Evolutionary conservation across 2,329 filamentous ascomycete genomes (phyloP).

Genomic region (Apiospora rasikravindrae): DNA sequence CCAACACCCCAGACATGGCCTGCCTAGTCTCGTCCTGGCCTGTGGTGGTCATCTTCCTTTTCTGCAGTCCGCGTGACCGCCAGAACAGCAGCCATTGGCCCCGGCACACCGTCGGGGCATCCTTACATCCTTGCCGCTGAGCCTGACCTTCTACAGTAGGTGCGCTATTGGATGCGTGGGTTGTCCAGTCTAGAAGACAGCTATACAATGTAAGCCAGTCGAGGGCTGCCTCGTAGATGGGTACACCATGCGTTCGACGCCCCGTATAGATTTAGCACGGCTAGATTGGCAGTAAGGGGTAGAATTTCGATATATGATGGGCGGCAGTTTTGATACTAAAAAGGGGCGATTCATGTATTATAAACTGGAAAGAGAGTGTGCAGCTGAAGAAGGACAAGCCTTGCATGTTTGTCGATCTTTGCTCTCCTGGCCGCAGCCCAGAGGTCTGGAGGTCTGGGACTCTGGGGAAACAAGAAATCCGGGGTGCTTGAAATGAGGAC

Average conservation of each 20-base stretch:
- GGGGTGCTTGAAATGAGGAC: constrained; percentile 14
- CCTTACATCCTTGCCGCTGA: not conserved
- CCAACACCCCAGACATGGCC: not conserved
- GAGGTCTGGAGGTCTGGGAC: not conserved
- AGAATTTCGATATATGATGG: not conserved
- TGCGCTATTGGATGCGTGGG: not conserved
- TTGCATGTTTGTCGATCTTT: constrained; percentile 13
- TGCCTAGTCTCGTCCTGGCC: not conserved
- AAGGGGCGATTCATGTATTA: not conserved
- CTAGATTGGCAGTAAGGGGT: not conserved
- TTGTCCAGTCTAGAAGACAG: not conserved
- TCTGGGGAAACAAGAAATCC: constrained; percentile 7
- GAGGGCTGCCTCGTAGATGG: not conserved
- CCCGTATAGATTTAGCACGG: not conserved
- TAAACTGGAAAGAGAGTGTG: not conserved
- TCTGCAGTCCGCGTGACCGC: constrained; percentile 10
- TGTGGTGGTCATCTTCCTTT: constrained; percentile 15
- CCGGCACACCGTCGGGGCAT: not conserved
- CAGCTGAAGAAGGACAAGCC: not conserved
- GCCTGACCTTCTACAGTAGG: not conserved
- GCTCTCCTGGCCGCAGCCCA: not conserved
- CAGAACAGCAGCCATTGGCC: not conserved
- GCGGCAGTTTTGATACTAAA: not conserved
- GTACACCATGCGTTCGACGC: not conserved
- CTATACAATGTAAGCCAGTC: not conserved